phyloP scores from a whole-genome alignment of 768 basidiomycete genomes.

The Coprinopsis strossmayeri region DNA sequence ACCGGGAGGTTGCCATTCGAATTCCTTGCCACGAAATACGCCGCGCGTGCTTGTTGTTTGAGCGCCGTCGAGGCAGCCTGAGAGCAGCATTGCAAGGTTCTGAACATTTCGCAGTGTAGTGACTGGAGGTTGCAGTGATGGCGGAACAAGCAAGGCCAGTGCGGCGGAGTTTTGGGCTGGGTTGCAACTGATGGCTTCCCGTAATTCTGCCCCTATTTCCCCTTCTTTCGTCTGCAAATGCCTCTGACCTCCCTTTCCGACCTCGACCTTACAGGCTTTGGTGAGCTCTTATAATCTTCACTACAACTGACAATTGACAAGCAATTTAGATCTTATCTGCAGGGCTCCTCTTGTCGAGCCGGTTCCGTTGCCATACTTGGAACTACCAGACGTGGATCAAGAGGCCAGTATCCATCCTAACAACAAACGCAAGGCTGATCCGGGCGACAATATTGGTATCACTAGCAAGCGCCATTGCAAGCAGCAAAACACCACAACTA shows the following conservation, averaged over 20 bases:
- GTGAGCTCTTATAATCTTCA: conserved; percentile 1
- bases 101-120: conserved; percentile 3
- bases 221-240: no score
- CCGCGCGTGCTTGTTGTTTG: conserved; percentile 1
- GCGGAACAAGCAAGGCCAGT: conserved; percentile 1
- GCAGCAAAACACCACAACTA: no score
- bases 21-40: conserved; percentile 64
- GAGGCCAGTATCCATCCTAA: no score
- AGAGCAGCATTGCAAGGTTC: conserved; percentile 7
- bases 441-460: no score
- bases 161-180: neutral
- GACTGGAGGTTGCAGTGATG: neutral
- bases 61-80: conserved; percentile 11
- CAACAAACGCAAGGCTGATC: neutral
- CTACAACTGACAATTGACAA: conserved; percentile 23
- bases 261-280: neutral
- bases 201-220: no score
- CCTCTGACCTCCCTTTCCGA: neutral
- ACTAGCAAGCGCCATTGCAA: no score
- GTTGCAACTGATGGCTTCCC: neutral
- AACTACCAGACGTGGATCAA: conserved; percentile 56
- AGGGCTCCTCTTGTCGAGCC: conserved; percentile 65
- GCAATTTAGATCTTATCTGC: no score
- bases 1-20: conserved; percentile 63
- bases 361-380: conserved; percentile 63